Percentiles rank a stretch among this genome's conserved stretches.
These are phyloP conservation scores for Mediolabrus comicus DNA, from an alignment of 108 stramenopile genomes.

Conservation along the genomic window DNA sequence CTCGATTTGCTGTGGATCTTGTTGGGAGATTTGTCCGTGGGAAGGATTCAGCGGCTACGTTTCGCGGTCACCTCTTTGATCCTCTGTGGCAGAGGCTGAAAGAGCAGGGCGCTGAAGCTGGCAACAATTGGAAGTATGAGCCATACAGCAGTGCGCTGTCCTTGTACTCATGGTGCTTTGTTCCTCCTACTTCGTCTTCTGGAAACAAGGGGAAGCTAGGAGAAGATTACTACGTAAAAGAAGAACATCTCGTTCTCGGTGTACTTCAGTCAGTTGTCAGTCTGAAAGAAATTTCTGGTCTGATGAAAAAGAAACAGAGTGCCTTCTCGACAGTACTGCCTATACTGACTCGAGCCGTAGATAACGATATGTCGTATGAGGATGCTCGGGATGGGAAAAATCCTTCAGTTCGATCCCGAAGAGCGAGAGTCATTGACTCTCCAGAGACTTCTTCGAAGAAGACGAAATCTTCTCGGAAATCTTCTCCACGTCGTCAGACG, in stretches of 20 bases:
- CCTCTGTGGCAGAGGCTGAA: constrained; percentile 37
- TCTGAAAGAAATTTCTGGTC: constrained; percentile 11
- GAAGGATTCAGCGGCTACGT: constrained; percentile 12
- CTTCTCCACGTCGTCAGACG: neutral
- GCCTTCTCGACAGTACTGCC: constrained; percentile 7
- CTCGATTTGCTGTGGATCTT: constrained; percentile 3
- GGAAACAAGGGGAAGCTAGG: constrained; percentile 26
- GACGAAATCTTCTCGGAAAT: neutral
- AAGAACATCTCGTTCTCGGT: constrained; percentile 29
- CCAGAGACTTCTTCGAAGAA: neutral
- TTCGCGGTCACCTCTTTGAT: constrained; percentile 11
- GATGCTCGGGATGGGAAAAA: constrained; percentile 27
- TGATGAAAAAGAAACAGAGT: neutral
- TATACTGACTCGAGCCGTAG: constrained; percentile 33
- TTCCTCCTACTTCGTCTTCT: constrained; percentile 18
- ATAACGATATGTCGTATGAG: constrained; percentile 23
- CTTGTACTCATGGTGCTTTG: constrained; percentile 34
- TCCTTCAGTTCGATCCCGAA: constrained; percentile 11
- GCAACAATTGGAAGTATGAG: constrained; percentile 34
- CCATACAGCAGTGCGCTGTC: constrained; percentile 4
- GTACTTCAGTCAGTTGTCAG: constrained; percentile 19
- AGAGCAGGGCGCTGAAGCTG: constrained; percentile 13
- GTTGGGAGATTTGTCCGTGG: constrained; percentile 10
- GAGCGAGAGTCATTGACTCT: neutral
- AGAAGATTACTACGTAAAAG: constrained; percentile 29